Evolutionary conservation across 1,139 yeast species (phyloP).

Genomic region (Blastobotrys indianensis): DNA sequence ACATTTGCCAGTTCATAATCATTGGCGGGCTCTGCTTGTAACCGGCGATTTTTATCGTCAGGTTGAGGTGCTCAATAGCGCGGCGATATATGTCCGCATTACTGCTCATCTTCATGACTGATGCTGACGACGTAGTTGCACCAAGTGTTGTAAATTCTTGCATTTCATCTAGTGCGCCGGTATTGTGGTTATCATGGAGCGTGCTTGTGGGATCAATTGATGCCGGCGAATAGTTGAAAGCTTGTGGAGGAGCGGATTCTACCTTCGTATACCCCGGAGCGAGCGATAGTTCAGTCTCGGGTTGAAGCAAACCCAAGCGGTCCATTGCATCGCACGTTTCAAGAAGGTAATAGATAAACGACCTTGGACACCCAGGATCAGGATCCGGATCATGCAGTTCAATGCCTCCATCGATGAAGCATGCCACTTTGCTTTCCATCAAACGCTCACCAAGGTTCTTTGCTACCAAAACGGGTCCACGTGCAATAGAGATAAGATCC

Average conservation of each 20-base stretch:
- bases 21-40: slow-evolving; percentile 8
- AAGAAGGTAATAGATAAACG: slow-evolving; percentile 3
- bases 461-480: slow-evolving; percentile 22
- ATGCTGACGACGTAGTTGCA: no score
- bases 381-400: slow-evolving; percentile 8
- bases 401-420: not conserved
- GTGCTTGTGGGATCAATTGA: no score
- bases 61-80: slow-evolving; percentile 7
- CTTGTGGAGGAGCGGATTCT: not conserved
- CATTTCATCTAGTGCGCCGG: no score
- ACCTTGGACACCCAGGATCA: slow-evolving; percentile 4
- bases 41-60: slow-evolving; percentile 1
- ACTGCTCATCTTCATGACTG: not conserved
- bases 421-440: slow-evolving; percentile 2
- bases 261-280: not conserved
- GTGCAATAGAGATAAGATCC: slow-evolving; percentile 19
- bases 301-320: slow-evolving; percentile 1
- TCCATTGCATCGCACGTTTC: slow-evolving; percentile 8
- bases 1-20: slow-evolving; percentile 19
- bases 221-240: not conserved
- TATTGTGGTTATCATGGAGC: no score
- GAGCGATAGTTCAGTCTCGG: not conserved
- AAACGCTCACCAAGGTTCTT: slow-evolving; percentile 13
- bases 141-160: no score
- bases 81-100: slow-evolving; percentile 3